Base-by-base conservation (phyloP, 371 early-diverging fungal genomes). In the Rhizopus stolonifer region DNA sequence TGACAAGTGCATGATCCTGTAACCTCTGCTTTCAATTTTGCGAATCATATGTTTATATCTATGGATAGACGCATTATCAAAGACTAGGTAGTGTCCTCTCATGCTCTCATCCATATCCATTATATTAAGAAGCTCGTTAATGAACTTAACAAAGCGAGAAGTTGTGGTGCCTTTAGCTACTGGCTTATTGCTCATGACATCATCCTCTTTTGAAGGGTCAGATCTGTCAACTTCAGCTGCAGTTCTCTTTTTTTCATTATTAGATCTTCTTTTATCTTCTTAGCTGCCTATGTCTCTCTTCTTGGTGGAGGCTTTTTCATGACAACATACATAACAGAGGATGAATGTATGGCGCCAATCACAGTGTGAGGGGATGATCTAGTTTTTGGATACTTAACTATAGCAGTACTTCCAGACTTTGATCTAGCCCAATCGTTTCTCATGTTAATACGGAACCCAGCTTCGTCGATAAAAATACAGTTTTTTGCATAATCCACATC, bases 41-140 rank as follows among this genome's bases (percentile, higher is more conserved):
- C 15, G 36, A 36, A 36, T 36, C 36, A 56, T 33, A 31, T 36
- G 25, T 25, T 15, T 13, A 33, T 49, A 11, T 44, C 49, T 56
- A 39, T 48, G 56, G 31, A 55, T 55, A 21, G 48, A 48, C 23
- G 48, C 55, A 49, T 56, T 56, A 19, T 49, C 56, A 56, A 56
- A 49, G 18, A 49, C 56, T 23, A 56, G 17, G 43, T 56, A 56
- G 6, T 46, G 47, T 36, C 36, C 36, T 36, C n/a, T 36, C 36
- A 36, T 36, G 25, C 24, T 39, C 5, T 23, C 55, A 15, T 51
- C 34, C 8, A n/a, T 11, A 47, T 52, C 48, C 39, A 51, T 49
- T 18, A 57, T 33, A 38, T 50, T 38, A 36, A 57, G 51, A 40
- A 51, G 36, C 14, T 50, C 40, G 36, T 50, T 51, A 14, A 50